Base-by-base conservation (phyloP, 495 filamentous ascomycete species). In the Talaromyces wortmannii region DNA sequence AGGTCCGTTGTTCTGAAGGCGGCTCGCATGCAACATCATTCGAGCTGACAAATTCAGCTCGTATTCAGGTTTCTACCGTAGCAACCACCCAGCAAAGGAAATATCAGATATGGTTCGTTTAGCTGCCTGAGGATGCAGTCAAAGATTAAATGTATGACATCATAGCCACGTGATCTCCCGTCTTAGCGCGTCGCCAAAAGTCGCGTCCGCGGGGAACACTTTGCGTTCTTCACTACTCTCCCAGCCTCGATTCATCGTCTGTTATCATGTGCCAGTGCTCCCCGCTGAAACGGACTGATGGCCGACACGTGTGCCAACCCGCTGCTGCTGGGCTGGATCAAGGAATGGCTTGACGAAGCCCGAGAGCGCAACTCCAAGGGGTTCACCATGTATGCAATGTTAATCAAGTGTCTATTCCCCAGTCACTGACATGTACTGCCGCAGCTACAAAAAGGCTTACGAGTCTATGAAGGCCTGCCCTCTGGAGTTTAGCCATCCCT, bases 401-500 rank as follows among this genome's bases (percentile, higher is more conserved):
- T 17, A 15, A 43, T 50, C 23, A 5, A 13, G 8, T 12, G 44
- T 8, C 17, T 31, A 13, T 13, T 32, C 31, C 45, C 17, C 6
- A 12, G 31, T 48, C n/a, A 7, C n/a, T 53, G n/a, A 52, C 62
- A 63, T 33, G 65, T 49, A 16, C 40, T 6, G 33, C 51, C 10
- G 8, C 32, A 82, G 80, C 0, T 92, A 91, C 69, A 90, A 86
- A 62, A 87, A 86, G 54, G 90, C 90, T 1, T 91, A 91, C 61
- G 81, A 89, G 49, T 88, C 89, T 10, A 82, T 95, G 70, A 91
- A 87, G 72, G 79, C 80, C 23, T 94, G 89, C 57, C 90, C 90
- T 0, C 67, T 91, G 46, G 69, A 74, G 5, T 90, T 92, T 57
- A 73, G 80, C 2, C 90, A 94, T 61, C 90, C 90, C 4, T 85